Evolutionary conservation across 1,139 yeast species (phyloP), one percentile per base, ranked within the genome.

Genomic region (Kurtzmaniella quercitrusa): DNA sequence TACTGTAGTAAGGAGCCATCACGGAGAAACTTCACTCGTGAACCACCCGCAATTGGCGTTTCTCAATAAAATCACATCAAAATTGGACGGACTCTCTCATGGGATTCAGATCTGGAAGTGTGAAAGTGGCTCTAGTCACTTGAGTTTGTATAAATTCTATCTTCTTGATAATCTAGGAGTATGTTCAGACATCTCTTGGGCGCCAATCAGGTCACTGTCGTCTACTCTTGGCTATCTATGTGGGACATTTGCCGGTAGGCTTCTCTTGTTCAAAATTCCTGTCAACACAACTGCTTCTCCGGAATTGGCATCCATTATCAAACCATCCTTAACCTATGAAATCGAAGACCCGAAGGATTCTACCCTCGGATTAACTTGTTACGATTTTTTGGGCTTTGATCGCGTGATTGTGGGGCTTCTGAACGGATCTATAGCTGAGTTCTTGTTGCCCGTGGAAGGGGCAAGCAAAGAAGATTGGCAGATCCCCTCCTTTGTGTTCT

Each of bases 381-480:
- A 73, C 51, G 85, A 81, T 52, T 82, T 82, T 68, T 50, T 81
- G 10, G 75, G 79, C 4, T 55, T 69, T 3, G 66, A 71, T 2
- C 66, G 63, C 8, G 54, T 89, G 1, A 56, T 84, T 1, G 79
- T 81, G 27, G 96, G 95, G 0, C 73, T 82, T 7, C 63, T 72
- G 1, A 77, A 79, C 45, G 97, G 97, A 0, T 69, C 68, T 33
- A 62, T 89, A 7, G 83, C 82, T 0, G 94, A 86, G 55, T 83
- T 77, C 53, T 68, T 75, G 24, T 56, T 85, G 1, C 68, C 68
- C 2, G 49, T 38, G 55, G 58, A 18, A 47, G 53, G 36, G 27
- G 44, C 19, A 11, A 38, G 12, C 33, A 51, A 48, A 15, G 34
- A 41, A 6, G 47, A 51, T 24, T 12, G 38, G 1, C 44, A 55